These are phyloP conservation scores for Salix caprea DNA, from an alignment of 345 rosid genomes.

Conservation along the genomic window DNA sequence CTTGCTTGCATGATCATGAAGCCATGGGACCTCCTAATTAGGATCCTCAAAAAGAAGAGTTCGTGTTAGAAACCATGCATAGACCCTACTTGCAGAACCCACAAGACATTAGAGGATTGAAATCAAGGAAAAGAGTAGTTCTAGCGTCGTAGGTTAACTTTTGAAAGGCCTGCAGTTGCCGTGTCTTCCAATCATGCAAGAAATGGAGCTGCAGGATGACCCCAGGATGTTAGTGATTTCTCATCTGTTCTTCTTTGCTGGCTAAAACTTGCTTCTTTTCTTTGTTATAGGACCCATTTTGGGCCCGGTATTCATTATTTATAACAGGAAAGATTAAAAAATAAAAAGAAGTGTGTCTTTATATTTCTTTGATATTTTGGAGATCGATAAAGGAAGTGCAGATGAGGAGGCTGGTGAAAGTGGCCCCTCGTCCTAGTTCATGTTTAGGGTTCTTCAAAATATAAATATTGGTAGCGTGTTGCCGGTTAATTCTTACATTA, in stretches of 20 bases:
- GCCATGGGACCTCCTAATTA: neutral
- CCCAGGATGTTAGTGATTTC: slow-evolving; percentile 12
- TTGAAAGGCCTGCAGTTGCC: neutral
- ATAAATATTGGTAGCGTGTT: no score
- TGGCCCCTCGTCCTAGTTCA: neutral
- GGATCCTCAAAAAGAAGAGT: slow-evolving; percentile 12
- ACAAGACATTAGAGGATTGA: slow-evolving; percentile 3
- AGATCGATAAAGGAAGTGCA: neutral
- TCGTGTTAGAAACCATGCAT: neutral
- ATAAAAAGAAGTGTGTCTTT: slow-evolving; percentile 10
- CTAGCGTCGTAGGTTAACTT: neutral
- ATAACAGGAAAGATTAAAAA: neutral
- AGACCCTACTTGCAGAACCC: neutral
- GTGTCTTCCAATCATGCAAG: slow-evolving; percentile 13
- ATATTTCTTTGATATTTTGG: neutral
- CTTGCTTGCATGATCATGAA: neutral
- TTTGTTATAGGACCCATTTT: neutral
- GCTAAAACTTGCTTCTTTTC: neutral
- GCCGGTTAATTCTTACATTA: no score
- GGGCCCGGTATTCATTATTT: neutral
- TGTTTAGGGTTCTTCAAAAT: neutral
- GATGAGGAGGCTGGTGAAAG: neutral
- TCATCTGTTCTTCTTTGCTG: slow-evolving; percentile 1
- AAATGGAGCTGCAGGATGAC: slow-evolving; percentile 2
- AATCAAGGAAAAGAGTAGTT: slow-evolving; percentile 1